Evolutionary conservation across 139 green algal species (phyloP), one percentile per base, ranked within the genome.

Genomic region (Ulvella scutata): DNA sequence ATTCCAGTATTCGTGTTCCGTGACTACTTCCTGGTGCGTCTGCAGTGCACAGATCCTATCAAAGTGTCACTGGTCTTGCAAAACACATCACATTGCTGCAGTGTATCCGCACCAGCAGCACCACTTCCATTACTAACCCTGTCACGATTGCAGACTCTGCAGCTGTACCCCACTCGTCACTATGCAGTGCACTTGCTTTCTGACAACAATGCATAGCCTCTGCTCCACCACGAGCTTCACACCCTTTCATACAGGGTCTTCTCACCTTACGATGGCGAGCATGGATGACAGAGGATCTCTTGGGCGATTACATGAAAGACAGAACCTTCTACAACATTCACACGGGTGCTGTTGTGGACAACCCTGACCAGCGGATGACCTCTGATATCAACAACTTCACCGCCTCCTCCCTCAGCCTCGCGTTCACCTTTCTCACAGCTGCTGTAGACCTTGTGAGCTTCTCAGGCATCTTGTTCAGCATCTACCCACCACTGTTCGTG

Each of bases 401-500:
- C 33, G 90, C 90, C 78, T 93, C 90, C 3, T 82, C 93, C 0
- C 62, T 98, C 35, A 77, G 51, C 4, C 88, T 99, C 74, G 80
- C 84, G 0, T 79, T 98, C 31, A 91, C 86, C 7, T 67, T 98
- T 13, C 83, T 99, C 39, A 97, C 94, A 79, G 85, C 89, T 3
- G 33, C 77, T 0, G 80, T 97, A 4, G 94, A 99, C 84, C 88
- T 99, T 38, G 74, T 98, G 2, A 94, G 87, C 38, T 99, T 99
- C 85, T 77, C 34, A 17, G 90, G 88, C 74, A 99, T 99, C 82
- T 82, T 99, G 51, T 98, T 91, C 84, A 86, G 79, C 75, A 99
- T 99, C 78, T 99, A 99, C 82, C 94, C 94, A 0, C 94, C 94
- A 0, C 87, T 99, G 29, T 98, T 98, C 83, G 85, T 75, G 4